phyloP scores from a whole-genome alignment of 441 rosid genomes.

The Hypseocharis bilobata region DNA sequence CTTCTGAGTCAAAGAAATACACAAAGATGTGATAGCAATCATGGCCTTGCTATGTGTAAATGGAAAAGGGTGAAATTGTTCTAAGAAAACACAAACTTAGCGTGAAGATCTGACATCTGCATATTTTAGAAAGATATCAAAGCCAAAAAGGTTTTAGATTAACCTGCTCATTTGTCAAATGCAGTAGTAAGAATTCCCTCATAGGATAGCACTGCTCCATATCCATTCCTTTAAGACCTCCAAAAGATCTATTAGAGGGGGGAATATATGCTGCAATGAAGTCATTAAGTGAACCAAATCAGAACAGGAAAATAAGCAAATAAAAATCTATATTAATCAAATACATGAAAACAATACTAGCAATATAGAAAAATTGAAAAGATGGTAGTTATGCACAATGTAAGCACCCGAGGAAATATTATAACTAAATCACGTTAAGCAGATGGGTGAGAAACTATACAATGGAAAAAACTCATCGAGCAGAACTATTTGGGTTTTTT shows the following conservation, averaged over 20 bases:
- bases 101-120: neutral
- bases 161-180: constrained; percentile 85
- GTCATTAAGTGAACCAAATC: neutral
- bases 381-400: too few relatives aligned
- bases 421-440: neutral
- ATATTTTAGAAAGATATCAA: neutral
- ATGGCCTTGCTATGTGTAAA: neutral
- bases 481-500: neutral
- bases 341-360: too few relatives aligned
- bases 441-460: neutral
- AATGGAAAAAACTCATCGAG: neutral
- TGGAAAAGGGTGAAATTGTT: neutral
- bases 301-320: neutral
- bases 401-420: neutral
- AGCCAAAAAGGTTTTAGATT: constrained; percentile 12
- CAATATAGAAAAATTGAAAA: too few relatives aligned
- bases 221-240: constrained; percentile 36
- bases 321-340: too few relatives aligned
- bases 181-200: constrained; percentile 57
- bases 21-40: neutral
- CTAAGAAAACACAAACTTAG: neutral
- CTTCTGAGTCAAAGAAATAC: neutral
- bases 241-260: constrained; percentile 51
- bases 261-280: constrained; percentile 29
- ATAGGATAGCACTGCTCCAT: constrained; percentile 70